Evolutionary conservation across 768 basidiomycete species (phyloP).

Genomic region (Phaffia australis): DNA sequence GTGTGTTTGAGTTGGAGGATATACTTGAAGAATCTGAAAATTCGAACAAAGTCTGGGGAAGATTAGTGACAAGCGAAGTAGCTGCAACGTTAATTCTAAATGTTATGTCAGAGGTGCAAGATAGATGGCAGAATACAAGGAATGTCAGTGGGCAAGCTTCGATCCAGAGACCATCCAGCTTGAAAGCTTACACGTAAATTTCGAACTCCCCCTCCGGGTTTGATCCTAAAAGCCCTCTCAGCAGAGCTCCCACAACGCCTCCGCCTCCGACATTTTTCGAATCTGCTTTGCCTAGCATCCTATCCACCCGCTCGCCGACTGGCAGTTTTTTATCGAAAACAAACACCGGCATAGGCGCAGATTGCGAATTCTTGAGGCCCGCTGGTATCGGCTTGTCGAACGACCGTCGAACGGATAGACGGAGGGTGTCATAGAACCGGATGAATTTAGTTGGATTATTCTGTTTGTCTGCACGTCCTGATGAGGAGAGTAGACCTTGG

Average conservation of each 20-base stretch:
- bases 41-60: conserved; percentile 3
- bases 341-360: not conserved
- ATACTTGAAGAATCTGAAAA: not conserved
- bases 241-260: not conserved
- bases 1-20: not conserved
- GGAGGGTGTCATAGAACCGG: conserved; percentile 22
- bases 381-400: conserved; percentile 6
- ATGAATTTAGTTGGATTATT: conserved; percentile 5
- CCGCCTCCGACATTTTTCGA: not conserved
- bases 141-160: not conserved
- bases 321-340: not conserved
- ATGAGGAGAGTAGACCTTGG: not conserved
- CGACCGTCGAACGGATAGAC: conserved; percentile 22
- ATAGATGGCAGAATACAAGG: not conserved
- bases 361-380: not conserved
- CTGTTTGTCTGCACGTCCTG: not conserved
- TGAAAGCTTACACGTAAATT: conserved; percentile 10
- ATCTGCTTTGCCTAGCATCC: conserved; percentile 5
- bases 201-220: not conserved
- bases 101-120: not conserved
- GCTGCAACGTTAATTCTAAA: conserved; percentile 22
- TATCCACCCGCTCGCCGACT: not conserved
- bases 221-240: conserved; percentile 6
- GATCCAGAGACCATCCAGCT: too few species aligned
- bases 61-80: not conserved